A percentile compares a stretch with the other conserved stretches of the same genome.
These are phyloP conservation scores for Pachyrhizus erosus DNA, from an alignment of 306 rosid species.

Conservation along the genomic window DNA sequence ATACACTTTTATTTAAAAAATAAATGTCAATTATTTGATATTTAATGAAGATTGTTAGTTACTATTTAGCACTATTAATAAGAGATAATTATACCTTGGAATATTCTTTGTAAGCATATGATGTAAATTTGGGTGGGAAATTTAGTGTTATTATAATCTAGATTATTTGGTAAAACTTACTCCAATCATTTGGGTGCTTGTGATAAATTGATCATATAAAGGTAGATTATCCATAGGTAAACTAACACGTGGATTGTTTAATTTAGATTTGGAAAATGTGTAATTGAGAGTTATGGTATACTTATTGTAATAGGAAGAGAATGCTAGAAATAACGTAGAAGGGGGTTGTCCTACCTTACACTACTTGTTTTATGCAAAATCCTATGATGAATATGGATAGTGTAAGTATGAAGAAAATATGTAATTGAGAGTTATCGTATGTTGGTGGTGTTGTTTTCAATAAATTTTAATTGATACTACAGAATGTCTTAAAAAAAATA, in stretches of 20 bases:
- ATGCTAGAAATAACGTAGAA: not conserved
- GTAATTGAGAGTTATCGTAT: too few species aligned
- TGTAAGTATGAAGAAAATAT: conserved; percentile 6
- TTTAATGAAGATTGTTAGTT: not conserved
- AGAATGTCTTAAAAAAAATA: too few species aligned
- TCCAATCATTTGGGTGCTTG: not conserved
- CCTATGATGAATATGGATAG: not conserved
- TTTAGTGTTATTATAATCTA: not conserved
- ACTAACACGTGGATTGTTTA: not conserved
- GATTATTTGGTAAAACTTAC: not conserved
- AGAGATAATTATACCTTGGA: not conserved
- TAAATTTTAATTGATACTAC: too few species aligned
- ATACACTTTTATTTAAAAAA: too few species aligned
- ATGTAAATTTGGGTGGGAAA: not conserved
- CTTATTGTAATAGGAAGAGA: conserved; percentile 14
- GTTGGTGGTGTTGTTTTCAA: too few species aligned
- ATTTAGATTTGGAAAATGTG: not conserved
- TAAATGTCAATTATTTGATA: too few species aligned
- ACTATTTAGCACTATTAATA: not conserved
- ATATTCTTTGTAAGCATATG: not conserved
- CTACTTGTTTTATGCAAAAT: not conserved
- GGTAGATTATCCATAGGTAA: not conserved
- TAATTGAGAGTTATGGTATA: not conserved
- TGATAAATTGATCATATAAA: not conserved
- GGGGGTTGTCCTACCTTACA: not conserved